Evolutionary conservation across 2,329 filamentous ascomycete species (phyloP).

Genomic region (Cercospora sesami): DNA sequence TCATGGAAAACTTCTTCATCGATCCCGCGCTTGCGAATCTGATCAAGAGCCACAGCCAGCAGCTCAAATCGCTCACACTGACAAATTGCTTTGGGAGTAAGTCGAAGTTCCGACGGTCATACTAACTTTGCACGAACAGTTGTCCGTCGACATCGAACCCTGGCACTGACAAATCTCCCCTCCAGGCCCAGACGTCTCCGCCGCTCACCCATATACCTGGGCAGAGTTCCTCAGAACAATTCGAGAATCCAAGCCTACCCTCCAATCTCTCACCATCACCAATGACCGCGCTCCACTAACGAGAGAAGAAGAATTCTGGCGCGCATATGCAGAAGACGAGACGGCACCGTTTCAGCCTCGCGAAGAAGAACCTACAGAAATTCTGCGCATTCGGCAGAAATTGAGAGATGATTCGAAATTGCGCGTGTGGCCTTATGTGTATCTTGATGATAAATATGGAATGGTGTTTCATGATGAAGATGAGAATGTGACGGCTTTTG

Average conservation of each 20-base stretch:
- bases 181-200: not conserved
- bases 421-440: slow-evolving; percentile 6
- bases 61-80: not conserved
- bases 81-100: slow-evolving; percentile 5
- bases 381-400: not conserved
- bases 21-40: slow-evolving; percentile 8
- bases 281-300: not conserved
- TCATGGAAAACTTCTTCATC: slow-evolving; percentile 12
- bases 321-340: not conserved
- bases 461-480: not conserved
- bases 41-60: not conserved
- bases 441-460: slow-evolving; percentile 10
- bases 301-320: not conserved
- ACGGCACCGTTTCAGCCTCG: not conserved
- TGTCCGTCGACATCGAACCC: not conserved
- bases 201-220: not conserved
- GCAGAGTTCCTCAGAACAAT: not conserved
- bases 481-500: slow-evolving; percentile 7
- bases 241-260: not conserved
- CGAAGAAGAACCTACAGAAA: not conserved
- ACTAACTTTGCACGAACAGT: not conserved
- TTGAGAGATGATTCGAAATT: not conserved
- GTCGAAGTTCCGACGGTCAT: not conserved
- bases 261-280: not conserved
- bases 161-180: not conserved